Evolutionary conservation across 495 filamentous ascomycete genomes (phyloP).

Genomic region (Niebla homalea): DNA sequence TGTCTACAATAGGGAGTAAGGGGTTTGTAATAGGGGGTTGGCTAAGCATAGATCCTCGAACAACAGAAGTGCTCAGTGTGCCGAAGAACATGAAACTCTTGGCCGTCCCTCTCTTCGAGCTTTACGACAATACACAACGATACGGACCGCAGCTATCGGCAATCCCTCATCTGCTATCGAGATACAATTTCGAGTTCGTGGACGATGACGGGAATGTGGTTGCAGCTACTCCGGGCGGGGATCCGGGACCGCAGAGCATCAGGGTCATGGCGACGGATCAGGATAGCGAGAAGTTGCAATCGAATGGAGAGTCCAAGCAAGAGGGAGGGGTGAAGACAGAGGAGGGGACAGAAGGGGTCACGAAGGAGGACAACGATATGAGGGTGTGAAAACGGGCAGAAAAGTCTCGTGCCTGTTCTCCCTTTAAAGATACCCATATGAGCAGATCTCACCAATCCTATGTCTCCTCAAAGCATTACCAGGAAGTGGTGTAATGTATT

Average conservation of each 20-base stretch:
- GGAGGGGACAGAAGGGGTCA: neutral
- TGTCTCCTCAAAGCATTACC: no score
- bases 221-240: slow-evolving; percentile 68
- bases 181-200: slow-evolving; percentile 98
- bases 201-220: slow-evolving; percentile 85
- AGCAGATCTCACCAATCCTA: no score
- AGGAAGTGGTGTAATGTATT: no score
- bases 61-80: slow-evolving; percentile 79
- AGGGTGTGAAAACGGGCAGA: neutral
- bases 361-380: slow-evolving; percentile 1
- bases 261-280: slow-evolving; percentile 68
- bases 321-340: slow-evolving; percentile 3
- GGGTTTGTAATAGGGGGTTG: neutral
- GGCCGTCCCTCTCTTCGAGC: slow-evolving; percentile 89
- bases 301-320: slow-evolving; percentile 4
- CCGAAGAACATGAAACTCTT: slow-evolving; percentile 99
- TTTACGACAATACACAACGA: slow-evolving; percentile 90
- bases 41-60: neutral
- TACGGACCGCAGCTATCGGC: slow-evolving; percentile 94
- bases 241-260: slow-evolving; percentile 32
- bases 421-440: no score
- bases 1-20: slow-evolving; percentile 3
- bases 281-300: slow-evolving; percentile 20
- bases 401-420: no score
- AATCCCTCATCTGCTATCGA: slow-evolving; percentile 82